phyloP scores from a whole-genome alignment of 768 basidiomycete genomes.

The Phaffia australis region DNA sequence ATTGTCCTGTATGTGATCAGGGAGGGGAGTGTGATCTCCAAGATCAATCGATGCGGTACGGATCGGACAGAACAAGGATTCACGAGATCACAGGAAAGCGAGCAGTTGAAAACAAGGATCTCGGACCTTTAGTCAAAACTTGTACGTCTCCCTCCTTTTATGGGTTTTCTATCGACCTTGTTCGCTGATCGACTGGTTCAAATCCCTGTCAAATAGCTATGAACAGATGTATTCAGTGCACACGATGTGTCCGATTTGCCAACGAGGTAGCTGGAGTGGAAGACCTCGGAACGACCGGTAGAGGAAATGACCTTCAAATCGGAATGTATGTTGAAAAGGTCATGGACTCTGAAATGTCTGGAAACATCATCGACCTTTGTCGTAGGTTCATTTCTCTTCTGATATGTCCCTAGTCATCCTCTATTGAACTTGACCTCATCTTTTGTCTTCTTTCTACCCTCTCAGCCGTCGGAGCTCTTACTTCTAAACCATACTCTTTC shows the following conservation, averaged over 20 bases:
- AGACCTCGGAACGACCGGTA: conserved; percentile 90
- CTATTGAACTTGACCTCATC: neutral
- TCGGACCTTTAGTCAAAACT: conserved; percentile 95
- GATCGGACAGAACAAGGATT: conserved; percentile 92
- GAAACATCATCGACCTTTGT: conserved; percentile 92
- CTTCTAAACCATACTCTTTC: conserved; percentile 97
- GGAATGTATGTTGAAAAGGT: conserved; percentile 97
- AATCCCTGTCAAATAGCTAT: conserved; percentile 40
- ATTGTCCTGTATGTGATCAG: conserved; percentile 94
- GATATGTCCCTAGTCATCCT: neutral
- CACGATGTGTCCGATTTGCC: conserved; percentile 95
- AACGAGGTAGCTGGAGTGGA: conserved; percentile 99
- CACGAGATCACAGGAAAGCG: conserved; percentile 97
- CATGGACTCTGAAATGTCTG: conserved; percentile 93
- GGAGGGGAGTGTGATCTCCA: conserved; percentile 95
- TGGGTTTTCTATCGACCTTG: neutral
- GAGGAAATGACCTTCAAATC: conserved; percentile 97
- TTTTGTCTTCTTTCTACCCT: no score
- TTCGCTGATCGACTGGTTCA: neutral
- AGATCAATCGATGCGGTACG: conserved; percentile 99
- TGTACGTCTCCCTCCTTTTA: conserved; percentile 38
- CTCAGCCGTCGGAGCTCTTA: conserved; percentile 77
- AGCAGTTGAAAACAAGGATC: conserved; percentile 94
- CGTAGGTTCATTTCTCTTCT: neutral
- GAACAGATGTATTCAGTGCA: conserved; percentile 99